Evolutionary conservation across 2,329 filamentous ascomycete species (phyloP).

Genomic region (Aspergillus tanneri): DNA sequence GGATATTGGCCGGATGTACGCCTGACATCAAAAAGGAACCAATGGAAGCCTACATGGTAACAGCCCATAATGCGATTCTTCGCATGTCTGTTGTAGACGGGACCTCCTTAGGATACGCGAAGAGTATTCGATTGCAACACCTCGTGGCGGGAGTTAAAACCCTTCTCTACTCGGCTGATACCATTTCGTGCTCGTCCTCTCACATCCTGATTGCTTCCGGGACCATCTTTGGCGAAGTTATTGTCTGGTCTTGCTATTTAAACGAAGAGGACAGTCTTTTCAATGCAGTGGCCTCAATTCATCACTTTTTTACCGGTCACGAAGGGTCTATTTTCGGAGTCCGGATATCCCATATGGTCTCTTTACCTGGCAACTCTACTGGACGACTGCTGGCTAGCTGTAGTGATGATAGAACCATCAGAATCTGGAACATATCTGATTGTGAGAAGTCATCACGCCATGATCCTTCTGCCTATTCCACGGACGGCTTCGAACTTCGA

Average conservation of each 20-base stretch:
- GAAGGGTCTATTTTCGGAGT: constrained; percentile 95
- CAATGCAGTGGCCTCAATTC: constrained; percentile 41
- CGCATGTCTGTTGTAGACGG: constrained; percentile 41
- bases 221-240: constrained; percentile 90
- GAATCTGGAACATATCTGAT: constrained; percentile 79
- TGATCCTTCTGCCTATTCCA: constrained; percentile 37
- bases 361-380: constrained; percentile 37
- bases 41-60: constrained; percentile 62
- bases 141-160: constrained; percentile 63
- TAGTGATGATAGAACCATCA: constrained; percentile 88
- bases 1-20: constrained; percentile 69
- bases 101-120: constrained; percentile 17
- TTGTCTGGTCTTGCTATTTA: constrained; percentile 74
- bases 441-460: constrained; percentile 34
- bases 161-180: constrained; percentile 80
- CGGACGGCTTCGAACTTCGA: constrained; percentile 40
- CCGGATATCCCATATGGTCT: constrained; percentile 63
- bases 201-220: constrained; percentile 77
- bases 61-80: constrained; percentile 82
- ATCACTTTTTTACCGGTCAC: constrained; percentile 65
- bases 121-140: constrained; percentile 33
- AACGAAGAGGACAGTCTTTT: constrained; percentile 11
- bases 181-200: constrained; percentile 60
- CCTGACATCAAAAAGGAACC: constrained; percentile 24
- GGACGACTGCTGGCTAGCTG: constrained; percentile 79